A percentile compares a stretch with the other conserved stretches of the same genome.
phyloP scores from a whole-genome alignment of 768 basidiomycete genomes.

The Termitomyces sp. region DNA sequence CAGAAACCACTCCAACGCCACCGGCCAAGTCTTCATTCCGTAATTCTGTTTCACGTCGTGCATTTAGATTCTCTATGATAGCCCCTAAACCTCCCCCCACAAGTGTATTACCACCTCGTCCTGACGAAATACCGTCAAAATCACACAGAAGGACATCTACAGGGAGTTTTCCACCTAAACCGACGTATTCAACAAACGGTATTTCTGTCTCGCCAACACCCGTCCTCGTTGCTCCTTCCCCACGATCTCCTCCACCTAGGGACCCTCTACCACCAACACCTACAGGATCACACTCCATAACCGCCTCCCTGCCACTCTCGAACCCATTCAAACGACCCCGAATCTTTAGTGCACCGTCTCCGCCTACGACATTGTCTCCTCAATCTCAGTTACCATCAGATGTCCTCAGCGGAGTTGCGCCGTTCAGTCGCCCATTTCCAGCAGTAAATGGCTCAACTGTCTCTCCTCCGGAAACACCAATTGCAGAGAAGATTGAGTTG shows the following conservation, averaged over 20 bases:
- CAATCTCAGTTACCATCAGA: conserved; percentile 14
- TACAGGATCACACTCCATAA: conserved; percentile 16
- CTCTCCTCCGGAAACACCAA: conserved; percentile 46
- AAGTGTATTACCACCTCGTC: conserved; percentile 59
- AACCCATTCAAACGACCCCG: conserved; percentile 62
- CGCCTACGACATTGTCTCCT: conserved; percentile 23
- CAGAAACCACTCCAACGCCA: conserved; percentile 18
- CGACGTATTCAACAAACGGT: conserved; percentile 32
- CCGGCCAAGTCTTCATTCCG: conserved; percentile 44
- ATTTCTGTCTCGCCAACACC: conserved; percentile 47
- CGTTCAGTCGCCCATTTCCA: conserved; percentile 8
- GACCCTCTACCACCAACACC: conserved; percentile 20
- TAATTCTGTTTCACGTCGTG: conserved; percentile 54
- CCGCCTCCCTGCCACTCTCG: conserved; percentile 36
- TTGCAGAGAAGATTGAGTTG: conserved; percentile 59
- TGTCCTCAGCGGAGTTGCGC: not conserved
- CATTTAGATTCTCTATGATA: conserved; percentile 54
- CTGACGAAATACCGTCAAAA: conserved; percentile 47
- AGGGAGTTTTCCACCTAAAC: conserved; percentile 25
- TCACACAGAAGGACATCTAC: conserved; percentile 34
- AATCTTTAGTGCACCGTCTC: conserved; percentile 60
- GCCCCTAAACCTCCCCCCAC: conserved; percentile 67
- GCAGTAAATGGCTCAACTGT: not conserved
- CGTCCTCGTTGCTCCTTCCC: conserved; percentile 12
- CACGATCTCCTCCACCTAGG: conserved; percentile 18